Evolutionary conservation across 768 basidiomycete genomes (phyloP).

Genomic region (Suillus subaureus): DNA sequence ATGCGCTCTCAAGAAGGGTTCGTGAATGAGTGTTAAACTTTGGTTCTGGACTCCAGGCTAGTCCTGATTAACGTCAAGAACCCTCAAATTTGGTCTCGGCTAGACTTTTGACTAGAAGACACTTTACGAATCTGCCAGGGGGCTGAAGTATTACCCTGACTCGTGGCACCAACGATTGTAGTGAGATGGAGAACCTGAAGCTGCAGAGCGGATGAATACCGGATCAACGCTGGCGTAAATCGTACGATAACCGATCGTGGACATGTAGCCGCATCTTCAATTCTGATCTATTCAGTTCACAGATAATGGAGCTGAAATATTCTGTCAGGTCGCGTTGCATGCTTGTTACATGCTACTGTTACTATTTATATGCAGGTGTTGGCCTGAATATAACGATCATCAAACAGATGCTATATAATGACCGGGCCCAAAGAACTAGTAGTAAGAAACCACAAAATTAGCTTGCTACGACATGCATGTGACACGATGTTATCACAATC

Average conservation of each 20-base stretch:
- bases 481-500: background rate
- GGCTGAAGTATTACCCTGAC: background rate
- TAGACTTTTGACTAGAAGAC: constrained; percentile 2
- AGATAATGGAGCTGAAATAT: background rate
- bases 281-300: background rate
- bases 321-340: background rate
- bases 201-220: background rate
- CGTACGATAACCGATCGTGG: background rate
- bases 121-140: background rate
- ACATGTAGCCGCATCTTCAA: background rate
- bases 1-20: background rate
- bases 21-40: background rate
- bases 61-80: background rate
- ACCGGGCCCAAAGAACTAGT: background rate
- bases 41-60: background rate
- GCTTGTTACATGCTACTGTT: background rate
- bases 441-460: background rate
- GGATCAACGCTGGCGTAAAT: background rate
- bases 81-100: background rate
- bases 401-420: too few species aligned
- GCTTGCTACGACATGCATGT: background rate
- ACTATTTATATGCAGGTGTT: too few species aligned
- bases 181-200: background rate
- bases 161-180: background rate
- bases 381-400: background rate